phyloP scores from a whole-genome alignment of 108 stramenopile genomes.

The Nitzschia sp. region DNA sequence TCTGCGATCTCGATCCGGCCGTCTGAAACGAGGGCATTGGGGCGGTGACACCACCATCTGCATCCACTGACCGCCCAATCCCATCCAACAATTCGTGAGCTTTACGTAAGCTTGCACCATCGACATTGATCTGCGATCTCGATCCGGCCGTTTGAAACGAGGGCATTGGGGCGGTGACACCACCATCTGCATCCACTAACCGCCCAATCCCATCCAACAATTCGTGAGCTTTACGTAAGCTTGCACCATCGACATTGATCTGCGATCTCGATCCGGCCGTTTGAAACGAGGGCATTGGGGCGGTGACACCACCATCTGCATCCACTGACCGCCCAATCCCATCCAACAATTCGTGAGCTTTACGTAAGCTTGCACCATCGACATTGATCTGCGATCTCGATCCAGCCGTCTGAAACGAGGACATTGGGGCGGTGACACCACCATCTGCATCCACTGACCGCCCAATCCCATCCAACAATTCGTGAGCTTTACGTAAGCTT shows the following conservation, averaged over 20 bases:
- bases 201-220: no score
- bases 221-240: constrained; percentile 6
- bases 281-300: neutral
- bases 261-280: constrained; percentile 24
- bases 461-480: constrained; percentile 16
- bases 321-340: neutral
- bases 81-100: constrained; percentile 29
- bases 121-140: constrained; percentile 30
- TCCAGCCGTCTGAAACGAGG: constrained; percentile 52
- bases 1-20: constrained; percentile 36
- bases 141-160: constrained; percentile 51
- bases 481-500: constrained; percentile 23
- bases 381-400: constrained; percentile 28
- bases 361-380: constrained; percentile 31
- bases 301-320: neutral
- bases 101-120: constrained; percentile 31
- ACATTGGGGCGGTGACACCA: neutral
- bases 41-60: neutral
- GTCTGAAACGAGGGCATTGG: constrained; percentile 36
- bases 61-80: neutral
- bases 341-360: constrained; percentile 33
- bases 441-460: neutral
- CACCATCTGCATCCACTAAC: neutral
- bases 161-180: neutral
- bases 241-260: constrained; percentile 40